These are phyloP conservation scores for Dalbergia cochinchinensis DNA, from an alignment of 306 rosid species.

Conservation along the genomic window DNA sequence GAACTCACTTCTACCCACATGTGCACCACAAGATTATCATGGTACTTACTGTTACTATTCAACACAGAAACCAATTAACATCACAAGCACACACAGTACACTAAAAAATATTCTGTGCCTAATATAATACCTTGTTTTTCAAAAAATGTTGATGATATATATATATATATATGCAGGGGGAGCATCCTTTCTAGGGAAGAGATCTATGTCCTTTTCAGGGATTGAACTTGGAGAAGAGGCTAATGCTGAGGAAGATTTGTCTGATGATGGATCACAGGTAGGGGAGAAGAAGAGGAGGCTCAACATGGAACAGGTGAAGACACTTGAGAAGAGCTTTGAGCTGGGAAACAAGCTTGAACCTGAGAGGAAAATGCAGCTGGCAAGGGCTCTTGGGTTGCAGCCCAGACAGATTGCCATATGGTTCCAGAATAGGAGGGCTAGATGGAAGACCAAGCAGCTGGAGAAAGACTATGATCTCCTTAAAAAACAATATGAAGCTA, in stretches of 20 bases:
- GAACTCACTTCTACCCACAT: slow-evolving; percentile 78
- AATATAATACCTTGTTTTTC: background rate
- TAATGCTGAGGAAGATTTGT: slow-evolving; percentile 83
- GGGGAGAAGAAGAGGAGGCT: slow-evolving; percentile 96
- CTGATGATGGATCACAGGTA: slow-evolving; percentile 90
- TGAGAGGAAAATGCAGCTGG: slow-evolving; percentile 94
- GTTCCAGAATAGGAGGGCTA: slow-evolving; percentile 95
- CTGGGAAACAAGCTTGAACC: slow-evolving; percentile 95
- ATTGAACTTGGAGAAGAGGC: slow-evolving; percentile 65
- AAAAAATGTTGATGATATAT: too few species aligned
- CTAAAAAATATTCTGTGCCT: slow-evolving; percentile 5
- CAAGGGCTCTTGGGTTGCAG: slow-evolving; percentile 87
- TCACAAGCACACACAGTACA: background rate
- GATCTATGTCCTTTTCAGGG: slow-evolving; percentile 88
- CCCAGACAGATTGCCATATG: slow-evolving; percentile 94
- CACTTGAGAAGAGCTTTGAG: slow-evolving; percentile 95
- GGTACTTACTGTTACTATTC: slow-evolving; percentile 55
- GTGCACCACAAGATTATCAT: slow-evolving; percentile 87
- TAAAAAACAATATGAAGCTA: slow-evolving; percentile 77
- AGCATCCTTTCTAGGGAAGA: slow-evolving; percentile 78
- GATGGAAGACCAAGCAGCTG: slow-evolving; percentile 96
- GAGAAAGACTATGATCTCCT: slow-evolving; percentile 93
- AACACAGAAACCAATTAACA: background rate
- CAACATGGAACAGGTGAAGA: slow-evolving; percentile 89
- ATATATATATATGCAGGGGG: slow-evolving; percentile 60